Base-by-base conservation (phyloP, 208 protist genomes). In the Leptomonas seymouri region DNA sequence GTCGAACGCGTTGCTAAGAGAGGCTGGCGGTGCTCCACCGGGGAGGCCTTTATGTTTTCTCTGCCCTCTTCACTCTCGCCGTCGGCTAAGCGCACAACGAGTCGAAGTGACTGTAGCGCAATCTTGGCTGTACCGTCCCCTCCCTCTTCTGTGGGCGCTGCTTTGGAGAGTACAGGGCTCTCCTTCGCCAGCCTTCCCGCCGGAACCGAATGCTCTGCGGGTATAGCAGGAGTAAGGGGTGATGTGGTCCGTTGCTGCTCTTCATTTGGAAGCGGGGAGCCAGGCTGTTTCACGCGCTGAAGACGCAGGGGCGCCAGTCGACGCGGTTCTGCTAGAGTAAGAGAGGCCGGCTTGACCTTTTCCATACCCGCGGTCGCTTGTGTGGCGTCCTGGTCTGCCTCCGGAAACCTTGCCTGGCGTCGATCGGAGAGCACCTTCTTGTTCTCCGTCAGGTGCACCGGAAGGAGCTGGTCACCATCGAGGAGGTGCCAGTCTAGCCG, bases 381-480 rank as follows among this genome's bases (percentile, higher is more conserved):
- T 9, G 34, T 9, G 34, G 34, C 34, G 34, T 39, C 34, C 7
- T 39, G 34, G 9, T 3, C 34, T 39, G 39, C 31, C 25, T 15
- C 8, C 39, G 23, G 56, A 16, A 25, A 7, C 15, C 20, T 2
- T 42, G 56, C 56, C 3, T 18, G 42, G 12, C 42, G 1, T 14
- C 58, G 58, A 16, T 21, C 42, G 8, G 14, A 8, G 25, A 39
- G 27, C 7, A 53, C 58, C 27, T 39, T 15, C 0, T 39, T 14
- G 16, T 28, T 54, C n/a, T 57, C 54, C 44, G 28, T 23, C 23
- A 2, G 28, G 21, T 67, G 36, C 8, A 41, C 34, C 1, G 68
- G 49, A 20, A 74, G 50, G 18, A 76, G 62, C 21, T 59, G 45
- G 54, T 76, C 71, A 18, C 71, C 71, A 18, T 69, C 62, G 45